Base-by-base conservation (phyloP, 2,329 filamentous ascomycete genomes). In the Nectriaceae sp. region DNA sequence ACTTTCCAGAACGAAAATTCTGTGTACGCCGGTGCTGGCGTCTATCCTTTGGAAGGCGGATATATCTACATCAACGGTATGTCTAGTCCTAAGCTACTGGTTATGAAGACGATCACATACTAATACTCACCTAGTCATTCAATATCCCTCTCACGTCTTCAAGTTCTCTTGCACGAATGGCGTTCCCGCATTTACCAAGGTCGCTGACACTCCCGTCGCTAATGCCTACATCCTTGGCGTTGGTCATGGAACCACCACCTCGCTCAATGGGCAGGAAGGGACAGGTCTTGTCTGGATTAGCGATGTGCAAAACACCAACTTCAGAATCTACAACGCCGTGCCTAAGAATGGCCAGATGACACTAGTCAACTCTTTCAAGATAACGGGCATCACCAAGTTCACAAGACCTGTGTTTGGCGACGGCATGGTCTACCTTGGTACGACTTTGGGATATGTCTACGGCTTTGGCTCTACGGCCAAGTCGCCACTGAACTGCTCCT, bases 391-490 rank as follows among this genome's bases (percentile, higher is more conserved):
- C 4, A 77, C 72, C 39, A 84, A 84, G 63, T 84, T 84, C 53
- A 76, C 75, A 3, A 72, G 80, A 2, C 77, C 80, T 2, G 78
- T 80, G 3, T 83, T 84, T 47, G 80, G 80, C 5, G 72, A 84
- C 47, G 79, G 77, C 1, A 72, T 75, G 47, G 73, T 76, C 3
- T 84, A 83, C 50, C 62, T 83, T n/a, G 77, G 76, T 10, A 78
- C 75, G 1, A 76, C 67, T 3, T 64, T 68, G 20, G 81, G 80
- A 3, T 75, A 66, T 46, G 59, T 84, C 18, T 82, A 82, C 22
- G 79, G 71, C 2, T 82, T 80, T 46, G 80, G 80, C 1, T 77
- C 78, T 0, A 78, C 80, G 0, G 76, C 79, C 21, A 81, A 77
- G 33, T 57, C 71, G 4, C 75, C 80, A 0, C 65, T 84, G 2